Percentiles rank a stretch among this genome's conserved stretches.
These are phyloP conservation scores for Calonectria henricotiae DNA, from an alignment of 2,329 filamentous ascomycete genomes.

Conservation along the genomic window DNA sequence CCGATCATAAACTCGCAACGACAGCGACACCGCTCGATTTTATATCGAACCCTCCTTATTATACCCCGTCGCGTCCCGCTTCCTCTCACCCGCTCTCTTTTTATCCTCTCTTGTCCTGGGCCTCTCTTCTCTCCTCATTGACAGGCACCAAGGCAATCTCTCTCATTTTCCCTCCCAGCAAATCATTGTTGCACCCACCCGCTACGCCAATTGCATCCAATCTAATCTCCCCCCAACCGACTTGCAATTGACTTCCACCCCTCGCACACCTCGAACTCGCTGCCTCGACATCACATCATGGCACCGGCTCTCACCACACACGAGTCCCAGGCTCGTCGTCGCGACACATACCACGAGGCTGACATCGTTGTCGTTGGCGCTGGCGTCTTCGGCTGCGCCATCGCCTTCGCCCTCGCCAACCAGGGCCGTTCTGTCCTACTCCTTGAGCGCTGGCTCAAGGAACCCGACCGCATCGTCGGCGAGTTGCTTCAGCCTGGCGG, in stretches of 20 bases:
- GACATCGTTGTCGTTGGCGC: conserved; percentile 95
- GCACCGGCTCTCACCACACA: conserved; percentile 55
- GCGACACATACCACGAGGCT: conserved; percentile 73
- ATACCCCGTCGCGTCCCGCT: conserved; percentile 17
- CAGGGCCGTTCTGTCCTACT: conserved; percentile 94
- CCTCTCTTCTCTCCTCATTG: conserved; percentile 9
- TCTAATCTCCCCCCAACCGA: conserved; percentile 31
- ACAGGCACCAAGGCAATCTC: conserved; percentile 22
- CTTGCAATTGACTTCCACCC: conserved; percentile 21
- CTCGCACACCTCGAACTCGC: conserved; percentile 35
- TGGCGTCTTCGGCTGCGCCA: conserved; percentile 89
- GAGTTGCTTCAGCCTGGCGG: conserved; percentile 96
- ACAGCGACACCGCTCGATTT: conserved; percentile 32
- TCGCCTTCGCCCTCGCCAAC: conserved; percentile 86
- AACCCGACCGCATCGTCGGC: conserved; percentile 96
- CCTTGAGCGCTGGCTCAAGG: conserved; percentile 89
- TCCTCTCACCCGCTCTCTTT: conserved; percentile 15
- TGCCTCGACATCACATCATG: conserved; percentile 52
- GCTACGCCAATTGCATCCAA: conserved; percentile 10
- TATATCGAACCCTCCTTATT: conserved; percentile 29
- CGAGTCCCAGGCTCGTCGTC: conserved; percentile 66
- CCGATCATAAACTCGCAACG: conserved; percentile 34
- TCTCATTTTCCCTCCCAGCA: not conserved
- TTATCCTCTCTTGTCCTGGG: conserved; percentile 15
- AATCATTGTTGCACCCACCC: conserved; percentile 13